Conservation (phyloP, 805 yeast genomes). For the Wilhelminamyces savonicus region DNA sequence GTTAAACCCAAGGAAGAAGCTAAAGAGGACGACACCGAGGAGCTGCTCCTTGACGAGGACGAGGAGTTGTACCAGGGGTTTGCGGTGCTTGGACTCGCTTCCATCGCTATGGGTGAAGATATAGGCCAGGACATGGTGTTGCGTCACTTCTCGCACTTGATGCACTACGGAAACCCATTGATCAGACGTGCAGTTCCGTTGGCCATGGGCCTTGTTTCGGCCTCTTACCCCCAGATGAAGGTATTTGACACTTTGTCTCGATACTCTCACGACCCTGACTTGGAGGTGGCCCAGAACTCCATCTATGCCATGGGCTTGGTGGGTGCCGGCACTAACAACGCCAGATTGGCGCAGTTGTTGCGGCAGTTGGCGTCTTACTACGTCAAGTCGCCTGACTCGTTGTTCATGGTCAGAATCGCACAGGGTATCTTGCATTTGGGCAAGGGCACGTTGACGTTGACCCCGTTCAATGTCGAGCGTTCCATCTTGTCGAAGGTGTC, state of each 20-base stretch:
- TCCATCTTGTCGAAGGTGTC: conserved; percentile 83
- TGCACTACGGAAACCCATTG: conserved; percentile 94
- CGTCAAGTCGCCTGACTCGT: conserved; percentile 80
- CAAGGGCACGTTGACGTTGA: conserved; percentile 87
- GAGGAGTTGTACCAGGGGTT: conserved; percentile 70
- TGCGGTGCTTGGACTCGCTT: conserved; percentile 91
- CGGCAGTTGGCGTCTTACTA: conserved; percentile 94
- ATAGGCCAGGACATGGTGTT: conserved; percentile 96
- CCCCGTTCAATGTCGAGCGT: conserved; percentile 86
- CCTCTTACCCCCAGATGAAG: conserved; percentile 94
- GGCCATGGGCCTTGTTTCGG: conserved; percentile 94
- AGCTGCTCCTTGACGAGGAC: conserved; percentile 30
- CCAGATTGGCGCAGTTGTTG: conserved; percentile 91
- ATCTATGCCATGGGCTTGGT: conserved; percentile 96
- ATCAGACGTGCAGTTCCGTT: conserved; percentile 93
- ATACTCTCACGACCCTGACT: conserved; percentile 91
- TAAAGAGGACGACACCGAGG: conserved; percentile 21
- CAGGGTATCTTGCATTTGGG: conserved; percentile 95
- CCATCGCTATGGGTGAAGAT: conserved; percentile 95
- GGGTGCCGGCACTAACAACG: conserved; percentile 98
- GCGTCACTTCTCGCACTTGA: conserved; percentile 94
- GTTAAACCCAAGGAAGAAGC: conserved; percentile 21
- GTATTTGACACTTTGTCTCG: conserved; percentile 94
- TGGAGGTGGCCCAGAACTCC: conserved; percentile 91
- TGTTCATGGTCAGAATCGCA: conserved; percentile 89